Evolutionary conservation across 345 rosid species (phyloP).

Genomic region (Rhodomyrtus tomentosa): DNA sequence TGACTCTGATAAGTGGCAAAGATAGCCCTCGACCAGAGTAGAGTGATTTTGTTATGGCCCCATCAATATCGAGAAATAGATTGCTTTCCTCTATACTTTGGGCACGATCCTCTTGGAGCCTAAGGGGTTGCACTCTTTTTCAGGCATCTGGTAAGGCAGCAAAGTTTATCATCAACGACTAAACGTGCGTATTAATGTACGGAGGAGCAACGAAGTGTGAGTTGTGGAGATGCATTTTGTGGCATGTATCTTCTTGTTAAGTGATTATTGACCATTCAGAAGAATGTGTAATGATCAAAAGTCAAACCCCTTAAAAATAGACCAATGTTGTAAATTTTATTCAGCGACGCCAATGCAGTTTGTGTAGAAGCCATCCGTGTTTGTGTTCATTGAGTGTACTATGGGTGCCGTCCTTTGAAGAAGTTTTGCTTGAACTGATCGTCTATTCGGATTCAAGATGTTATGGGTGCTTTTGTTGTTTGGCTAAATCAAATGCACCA

Average conservation of each 20-base stretch:
- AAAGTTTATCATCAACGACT: slow-evolving; percentile 11
- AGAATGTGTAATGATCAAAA: background rate
- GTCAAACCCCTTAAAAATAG: background rate
- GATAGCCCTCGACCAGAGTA: background rate
- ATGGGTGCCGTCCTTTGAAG: background rate
- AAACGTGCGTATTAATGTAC: background rate
- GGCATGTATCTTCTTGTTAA: background rate
- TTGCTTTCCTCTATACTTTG: background rate
- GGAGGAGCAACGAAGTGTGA: background rate
- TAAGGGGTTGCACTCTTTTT: background rate
- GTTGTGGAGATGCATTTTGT: background rate
- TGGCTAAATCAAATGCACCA: background rate
- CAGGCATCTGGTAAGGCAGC: slow-evolving; percentile 32
- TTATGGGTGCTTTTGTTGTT: background rate
- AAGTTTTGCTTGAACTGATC: background rate
- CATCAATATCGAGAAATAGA: background rate
- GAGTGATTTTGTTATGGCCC: background rate
- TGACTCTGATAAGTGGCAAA: background rate
- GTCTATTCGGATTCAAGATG: background rate
- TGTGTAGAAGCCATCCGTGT: background rate
- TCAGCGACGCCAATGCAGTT: background rate
- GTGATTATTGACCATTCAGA: background rate
- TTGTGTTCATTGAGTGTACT: background rate
- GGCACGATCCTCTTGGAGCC: background rate
- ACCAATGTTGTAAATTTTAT: background rate